Evolutionary conservation across 2,329 filamentous ascomycete species (phyloP).

Genomic region (Zalaria obscura): DNA sequence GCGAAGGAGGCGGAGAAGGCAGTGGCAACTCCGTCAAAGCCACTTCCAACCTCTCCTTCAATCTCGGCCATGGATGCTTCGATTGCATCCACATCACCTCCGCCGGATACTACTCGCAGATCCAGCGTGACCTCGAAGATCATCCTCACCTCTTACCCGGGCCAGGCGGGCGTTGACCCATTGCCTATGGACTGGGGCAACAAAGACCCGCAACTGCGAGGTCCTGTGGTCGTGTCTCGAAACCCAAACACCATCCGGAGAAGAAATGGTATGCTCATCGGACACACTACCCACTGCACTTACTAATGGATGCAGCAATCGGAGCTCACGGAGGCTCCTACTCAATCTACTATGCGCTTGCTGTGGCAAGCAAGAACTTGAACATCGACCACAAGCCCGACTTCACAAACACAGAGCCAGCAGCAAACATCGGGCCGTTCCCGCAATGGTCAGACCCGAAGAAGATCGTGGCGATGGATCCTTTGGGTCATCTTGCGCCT

Average conservation of each 20-base stretch:
- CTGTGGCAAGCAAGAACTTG: slow-evolving; percentile 81
- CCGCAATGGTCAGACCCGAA: slow-evolving; percentile 77
- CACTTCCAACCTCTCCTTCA: not conserved
- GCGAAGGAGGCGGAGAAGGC: not conserved
- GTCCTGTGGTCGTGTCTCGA: slow-evolving; percentile 78
- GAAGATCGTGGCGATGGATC: slow-evolving; percentile 97
- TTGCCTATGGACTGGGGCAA: slow-evolving; percentile 79
- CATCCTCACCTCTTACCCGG: slow-evolving; percentile 74
- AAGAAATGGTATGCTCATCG: slow-evolving; percentile 51
- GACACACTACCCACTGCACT: not conserved
- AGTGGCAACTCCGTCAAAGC: not conserved
- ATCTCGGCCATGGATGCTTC: too few species aligned
- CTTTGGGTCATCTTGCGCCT: slow-evolving; percentile 73
- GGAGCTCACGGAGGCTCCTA: slow-evolving; percentile 80
- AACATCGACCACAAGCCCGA: slow-evolving; percentile 66
- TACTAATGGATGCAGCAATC: slow-evolving; percentile 25
- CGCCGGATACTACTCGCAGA: slow-evolving; percentile 13
- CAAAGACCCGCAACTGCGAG: slow-evolving; percentile 57
- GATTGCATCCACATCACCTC: not conserved
- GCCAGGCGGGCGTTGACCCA: slow-evolving; percentile 89
- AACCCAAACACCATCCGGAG: slow-evolving; percentile 60
- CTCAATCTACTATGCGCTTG: slow-evolving; percentile 87
- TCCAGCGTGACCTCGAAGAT: slow-evolving; percentile 40
- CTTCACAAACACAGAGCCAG: slow-evolving; percentile 79
- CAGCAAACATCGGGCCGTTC: slow-evolving; percentile 77